A percentile compares a stretch with the other conserved stretches of the same genome.
Evolutionary conservation across 2,329 filamentous ascomycete genomes (phyloP).

Genomic region (Phialophora verrucosa): DNA sequence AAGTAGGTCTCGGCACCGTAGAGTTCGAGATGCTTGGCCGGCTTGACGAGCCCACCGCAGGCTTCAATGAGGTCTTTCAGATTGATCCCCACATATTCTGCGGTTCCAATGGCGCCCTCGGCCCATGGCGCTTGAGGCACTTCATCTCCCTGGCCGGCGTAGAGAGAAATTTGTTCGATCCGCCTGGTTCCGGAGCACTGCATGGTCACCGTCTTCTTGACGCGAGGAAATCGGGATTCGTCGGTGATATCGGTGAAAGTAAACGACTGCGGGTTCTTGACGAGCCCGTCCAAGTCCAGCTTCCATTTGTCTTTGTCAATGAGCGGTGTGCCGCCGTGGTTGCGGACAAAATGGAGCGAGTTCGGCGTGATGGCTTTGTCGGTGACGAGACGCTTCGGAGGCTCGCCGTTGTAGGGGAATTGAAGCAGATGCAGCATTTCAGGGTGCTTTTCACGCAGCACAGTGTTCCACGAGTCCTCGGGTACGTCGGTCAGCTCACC

Average conservation of each 20-base stretch:
- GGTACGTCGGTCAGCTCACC: slow-evolving; percentile 55
- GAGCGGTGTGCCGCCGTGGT: slow-evolving; percentile 72
- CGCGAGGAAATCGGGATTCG: slow-evolving; percentile 54
- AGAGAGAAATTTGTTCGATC: slow-evolving; percentile 69
- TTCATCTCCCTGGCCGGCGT: slow-evolving; percentile 71
- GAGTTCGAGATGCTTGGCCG: slow-evolving; percentile 68
- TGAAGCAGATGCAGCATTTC: slow-evolving; percentile 65
- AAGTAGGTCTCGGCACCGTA: slow-evolving; percentile 75
- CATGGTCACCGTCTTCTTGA: slow-evolving; percentile 63
- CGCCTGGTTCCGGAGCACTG: slow-evolving; percentile 73
- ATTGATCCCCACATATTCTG: slow-evolving; percentile 66
- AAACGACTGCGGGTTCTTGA: slow-evolving; percentile 56
- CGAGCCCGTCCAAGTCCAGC: slow-evolving; percentile 47
- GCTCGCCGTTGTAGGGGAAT: slow-evolving; percentile 69
- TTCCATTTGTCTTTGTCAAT: slow-evolving; percentile 63
- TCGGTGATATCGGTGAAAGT: slow-evolving; percentile 60
- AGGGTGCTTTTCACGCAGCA: slow-evolving; percentile 62
- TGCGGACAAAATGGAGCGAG: slow-evolving; percentile 68
- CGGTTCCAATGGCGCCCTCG: slow-evolving; percentile 72
- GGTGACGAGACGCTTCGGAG: slow-evolving; percentile 59
- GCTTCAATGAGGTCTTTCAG: slow-evolving; percentile 73
- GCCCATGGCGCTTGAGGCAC: slow-evolving; percentile 59
- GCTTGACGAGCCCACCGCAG: slow-evolving; percentile 65
- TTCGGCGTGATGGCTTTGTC: slow-evolving; percentile 61
- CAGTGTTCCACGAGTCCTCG: slow-evolving; percentile 63